Evolutionary conservation across 345 rosid genomes (phyloP).

Genomic region (Aurinia saxatilis): DNA sequence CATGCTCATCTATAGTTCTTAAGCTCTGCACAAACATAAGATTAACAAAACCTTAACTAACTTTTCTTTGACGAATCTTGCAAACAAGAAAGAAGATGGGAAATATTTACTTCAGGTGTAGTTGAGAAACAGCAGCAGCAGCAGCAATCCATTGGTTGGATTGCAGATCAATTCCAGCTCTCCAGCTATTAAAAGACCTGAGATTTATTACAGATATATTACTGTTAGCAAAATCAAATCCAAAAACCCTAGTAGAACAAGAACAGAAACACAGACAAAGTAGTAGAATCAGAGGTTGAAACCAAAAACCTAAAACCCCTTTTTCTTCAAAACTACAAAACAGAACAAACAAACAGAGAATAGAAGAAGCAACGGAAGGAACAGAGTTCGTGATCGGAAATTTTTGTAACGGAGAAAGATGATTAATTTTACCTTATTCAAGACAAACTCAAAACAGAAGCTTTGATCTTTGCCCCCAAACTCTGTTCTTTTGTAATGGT

Average conservation of each 20-base stretch:
- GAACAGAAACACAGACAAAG: neutral
- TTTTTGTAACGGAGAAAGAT: constrained; percentile 6
- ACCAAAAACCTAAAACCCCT: neutral
- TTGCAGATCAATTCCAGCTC: neutral
- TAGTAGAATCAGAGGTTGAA: neutral
- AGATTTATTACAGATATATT: neutral
- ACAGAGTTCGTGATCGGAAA: constrained; percentile 12
- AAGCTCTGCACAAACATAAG: constrained; percentile 37
- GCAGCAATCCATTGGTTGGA: constrained; percentile 67
- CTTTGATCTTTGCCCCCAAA: neutral
- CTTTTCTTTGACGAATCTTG: constrained; percentile 18
- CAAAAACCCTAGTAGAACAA: neutral
- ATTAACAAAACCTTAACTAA: neutral
- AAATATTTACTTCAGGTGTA: constrained; percentile 50
- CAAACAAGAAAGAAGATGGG: constrained; percentile 26
- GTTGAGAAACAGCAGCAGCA: constrained; percentile 80
- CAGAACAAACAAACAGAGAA: neutral
- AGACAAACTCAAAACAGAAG: neutral
- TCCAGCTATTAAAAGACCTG: neutral
- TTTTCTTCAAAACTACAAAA: neutral
- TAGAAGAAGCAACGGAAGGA: neutral
- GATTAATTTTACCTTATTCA: neutral
- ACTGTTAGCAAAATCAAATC: neutral
- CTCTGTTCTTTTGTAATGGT: neutral
- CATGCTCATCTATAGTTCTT: constrained; percentile 53